phyloP scores from a whole-genome alignment of 345 rosid species.

The Salix viminalis region DNA sequence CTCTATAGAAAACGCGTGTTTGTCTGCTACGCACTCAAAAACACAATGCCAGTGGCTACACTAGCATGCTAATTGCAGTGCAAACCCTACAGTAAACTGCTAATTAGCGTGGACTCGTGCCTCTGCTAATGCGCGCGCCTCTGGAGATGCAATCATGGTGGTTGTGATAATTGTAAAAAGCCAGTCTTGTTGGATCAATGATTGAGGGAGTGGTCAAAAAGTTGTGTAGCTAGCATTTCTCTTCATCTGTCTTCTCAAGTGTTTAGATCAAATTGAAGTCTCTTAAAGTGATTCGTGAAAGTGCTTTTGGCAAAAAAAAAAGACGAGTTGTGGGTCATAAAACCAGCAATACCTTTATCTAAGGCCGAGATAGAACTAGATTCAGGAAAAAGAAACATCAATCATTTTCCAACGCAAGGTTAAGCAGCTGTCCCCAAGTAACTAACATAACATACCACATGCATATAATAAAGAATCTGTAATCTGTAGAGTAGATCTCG shows the following conservation, averaged over 20 bases:
- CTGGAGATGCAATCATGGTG: background rate
- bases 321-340: background rate
- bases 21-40: background rate
- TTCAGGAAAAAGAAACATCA: background rate
- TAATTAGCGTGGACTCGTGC: background rate
- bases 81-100: background rate
- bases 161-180: background rate
- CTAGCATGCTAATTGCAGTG: background rate
- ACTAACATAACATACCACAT: no score
- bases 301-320: background rate
- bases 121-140: background rate
- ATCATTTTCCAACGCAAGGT: background rate
- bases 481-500: no score
- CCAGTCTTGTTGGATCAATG: constrained; percentile 4
- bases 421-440: no score
- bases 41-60: background rate
- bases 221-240: background rate
- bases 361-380: background rate
- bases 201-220: background rate
- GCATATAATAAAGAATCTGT: no score
- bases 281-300: background rate
- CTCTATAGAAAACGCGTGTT: background rate
- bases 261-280: background rate
- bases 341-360: background rate
- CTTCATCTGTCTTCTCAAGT: background rate